Conservation (phyloP, 352 stramenopile genomes). For the Pythium phragmitis region DNA sequence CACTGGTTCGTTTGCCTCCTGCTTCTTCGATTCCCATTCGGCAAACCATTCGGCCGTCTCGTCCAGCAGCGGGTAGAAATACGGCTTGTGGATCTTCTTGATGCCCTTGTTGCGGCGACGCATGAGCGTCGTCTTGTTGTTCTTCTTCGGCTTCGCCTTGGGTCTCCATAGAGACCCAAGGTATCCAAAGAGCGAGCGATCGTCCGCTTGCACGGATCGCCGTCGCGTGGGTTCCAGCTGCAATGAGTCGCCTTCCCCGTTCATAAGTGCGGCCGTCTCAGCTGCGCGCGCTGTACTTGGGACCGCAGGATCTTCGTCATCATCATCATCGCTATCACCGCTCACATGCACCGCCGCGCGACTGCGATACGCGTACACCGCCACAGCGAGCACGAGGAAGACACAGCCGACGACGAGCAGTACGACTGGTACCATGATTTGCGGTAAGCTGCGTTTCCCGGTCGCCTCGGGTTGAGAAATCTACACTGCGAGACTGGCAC, state of each 20-base stretch:
- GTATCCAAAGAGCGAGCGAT: conserved; percentile 2
- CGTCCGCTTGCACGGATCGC: background rate
- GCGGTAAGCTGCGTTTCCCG: background rate
- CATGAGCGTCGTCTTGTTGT: conserved; percentile 13
- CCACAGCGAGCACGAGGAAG: conserved; percentile 2
- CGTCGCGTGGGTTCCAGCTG: background rate
- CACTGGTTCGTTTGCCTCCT: background rate
- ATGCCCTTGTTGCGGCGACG: conserved; percentile 18
- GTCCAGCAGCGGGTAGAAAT: conserved; percentile 62
- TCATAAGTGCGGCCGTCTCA: conserved; percentile 17
- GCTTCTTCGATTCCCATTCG: conserved; percentile 37
- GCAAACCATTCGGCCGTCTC: conserved; percentile 49
- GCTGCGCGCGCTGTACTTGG: background rate
- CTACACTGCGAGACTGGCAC: background rate
- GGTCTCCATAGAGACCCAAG: background rate
- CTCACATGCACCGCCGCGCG: conserved; percentile 3
- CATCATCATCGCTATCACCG: conserved; percentile 21
- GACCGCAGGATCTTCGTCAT: conserved; percentile 15
- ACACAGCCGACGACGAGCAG: conserved; percentile 5
- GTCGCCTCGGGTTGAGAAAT: background rate
- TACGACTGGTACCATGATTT: conserved; percentile 15
- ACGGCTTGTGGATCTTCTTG: conserved; percentile 50
- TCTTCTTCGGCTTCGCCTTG: background rate
- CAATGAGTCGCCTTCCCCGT: conserved; percentile 11
- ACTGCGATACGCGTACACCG: conserved; percentile 10